These are phyloP conservation scores for Fomitopsis palustris DNA, from an alignment of 1,284 basidiomycete genomes.

Conservation along the genomic window DNA sequence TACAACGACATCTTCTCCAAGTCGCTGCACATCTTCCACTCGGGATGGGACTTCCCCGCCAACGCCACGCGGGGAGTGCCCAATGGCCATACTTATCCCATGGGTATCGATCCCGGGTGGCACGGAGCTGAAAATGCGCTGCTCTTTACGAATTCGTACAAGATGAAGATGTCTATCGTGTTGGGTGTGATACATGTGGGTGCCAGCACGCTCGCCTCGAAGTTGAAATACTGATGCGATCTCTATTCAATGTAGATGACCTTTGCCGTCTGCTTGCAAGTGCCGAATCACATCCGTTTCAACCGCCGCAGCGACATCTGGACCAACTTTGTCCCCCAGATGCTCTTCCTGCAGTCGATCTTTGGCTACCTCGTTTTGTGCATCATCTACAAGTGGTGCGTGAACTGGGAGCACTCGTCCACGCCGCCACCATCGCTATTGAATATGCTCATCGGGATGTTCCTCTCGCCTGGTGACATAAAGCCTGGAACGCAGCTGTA, in stretches of 20 bases:
- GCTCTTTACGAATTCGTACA: conserved; percentile 97
- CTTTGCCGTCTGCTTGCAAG: conserved; percentile 93
- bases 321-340: conserved; percentile 94
- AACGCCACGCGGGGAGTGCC: conserved; percentile 44
- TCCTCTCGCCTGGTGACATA: conserved; percentile 83
- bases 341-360: conserved; percentile 96
- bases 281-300: conserved; percentile 94
- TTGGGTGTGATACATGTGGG: conserved; percentile 94
- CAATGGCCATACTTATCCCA: conserved; percentile 79
- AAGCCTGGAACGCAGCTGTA: conserved; percentile 75
- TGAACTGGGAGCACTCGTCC: conserved; percentile 81
- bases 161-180: conserved; percentile 99
- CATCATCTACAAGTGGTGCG: conserved; percentile 96
- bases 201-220: conserved; percentile 12
- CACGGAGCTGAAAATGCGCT: conserved; percentile 91
- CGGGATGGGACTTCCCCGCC: conserved; percentile 85
- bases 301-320: conserved; percentile 85
- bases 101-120: conserved; percentile 96
- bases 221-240: neutral
- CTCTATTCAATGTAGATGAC: conserved; percentile 73
- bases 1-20: conserved; percentile 99
- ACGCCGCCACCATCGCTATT: conserved; percentile 85
- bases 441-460: conserved; percentile 96
- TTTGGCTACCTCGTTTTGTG: conserved; percentile 96
- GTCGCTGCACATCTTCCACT: conserved; percentile 83